Base-by-base conservation (phyloP, 805 yeast genomes). In the Zygosaccharomyces bisporus region DNA sequence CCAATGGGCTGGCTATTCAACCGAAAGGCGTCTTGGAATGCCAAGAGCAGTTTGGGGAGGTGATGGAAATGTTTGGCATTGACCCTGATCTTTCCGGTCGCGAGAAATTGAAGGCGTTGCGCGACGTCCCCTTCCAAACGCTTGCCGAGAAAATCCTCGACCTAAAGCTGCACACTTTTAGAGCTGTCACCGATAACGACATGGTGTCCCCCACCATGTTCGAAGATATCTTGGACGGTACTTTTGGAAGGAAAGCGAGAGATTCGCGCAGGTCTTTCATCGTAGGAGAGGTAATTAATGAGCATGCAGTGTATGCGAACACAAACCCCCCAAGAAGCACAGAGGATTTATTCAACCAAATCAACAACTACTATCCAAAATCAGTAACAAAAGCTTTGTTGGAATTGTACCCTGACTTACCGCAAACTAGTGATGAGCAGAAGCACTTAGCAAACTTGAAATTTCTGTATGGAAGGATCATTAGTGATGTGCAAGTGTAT, bases 161-260 rank as follows among this genome's bases (percentile, higher is more conserved):
- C 5, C 47, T 68, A 46, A 47, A 49, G 6, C 38, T 44, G 27
- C 67, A 62, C 44, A 65, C 69, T 6, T 71, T 70, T 50, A 57
- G 74, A 51, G 73, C 73, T 7, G 67, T 67, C 18, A 61, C 72
- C 1, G 75, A 71, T 50, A 63, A 58, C 32, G 56, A 67, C 41
- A 69, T 71, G 54, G 63, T 71, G 10, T 44, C 67, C 1, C 41
- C 57, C 3, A 46, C 50, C 7, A 37, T 71, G 18, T 50, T 71
- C 9, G 33, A 41, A 19, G 75, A 71, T 47, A 47, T 70, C 5
- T 42, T 49, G 25, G 46, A 58, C 14, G 65, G 70, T 25, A 53
- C 55, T 16, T 62, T 57, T 47, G 61, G 66, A 0, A 41, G 52
- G 37, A 52, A 56, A 45, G 45, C 59, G 35, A 44, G 43, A 5